Conservation (phyloP, 257 asterid genomes). For the Nyctanthes arbortristis region DNA sequence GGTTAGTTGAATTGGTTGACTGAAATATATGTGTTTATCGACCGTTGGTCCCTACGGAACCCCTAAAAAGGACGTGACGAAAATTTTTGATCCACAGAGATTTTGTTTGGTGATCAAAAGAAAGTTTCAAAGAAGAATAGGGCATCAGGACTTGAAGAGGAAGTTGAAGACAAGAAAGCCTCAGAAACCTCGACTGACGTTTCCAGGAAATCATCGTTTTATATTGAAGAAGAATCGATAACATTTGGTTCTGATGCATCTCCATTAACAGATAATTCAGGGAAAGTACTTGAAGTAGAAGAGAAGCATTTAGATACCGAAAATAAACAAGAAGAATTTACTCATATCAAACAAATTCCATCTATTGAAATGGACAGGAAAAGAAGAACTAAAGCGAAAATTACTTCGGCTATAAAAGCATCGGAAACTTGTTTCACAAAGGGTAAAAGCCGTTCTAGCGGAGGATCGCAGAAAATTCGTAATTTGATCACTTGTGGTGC, state of each 20-base stretch:
- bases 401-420: neutral
- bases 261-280: conserved; percentile 53
- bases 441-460: conserved; percentile 43
- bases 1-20: conserved; percentile 33
- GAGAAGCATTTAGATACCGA: conserved; percentile 24
- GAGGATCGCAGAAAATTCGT: conserved; percentile 44
- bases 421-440: conserved; percentile 28
- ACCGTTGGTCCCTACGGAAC: neutral
- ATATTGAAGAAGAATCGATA: conserved; percentile 65
- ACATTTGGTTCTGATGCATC: conserved; percentile 62
- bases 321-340: conserved; percentile 27
- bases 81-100: conserved; percentile 10
- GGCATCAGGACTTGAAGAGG: conserved; percentile 11
- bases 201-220: conserved; percentile 42
- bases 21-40: neutral
- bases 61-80: neutral
- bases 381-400: conserved; percentile 21
- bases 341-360: neutral
- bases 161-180: conserved; percentile 23
- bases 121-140: conserved; percentile 31
- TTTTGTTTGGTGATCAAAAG: conserved; percentile 26
- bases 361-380: conserved; percentile 26
- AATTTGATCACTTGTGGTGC: conserved; percentile 70
- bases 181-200: conserved; percentile 32
- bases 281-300: conserved; percentile 29